Evolutionary conservation across 2,329 filamentous ascomycete species (phyloP), one percentile per base, ranked within the genome.

Genomic region (Graphilbum sp.): DNA sequence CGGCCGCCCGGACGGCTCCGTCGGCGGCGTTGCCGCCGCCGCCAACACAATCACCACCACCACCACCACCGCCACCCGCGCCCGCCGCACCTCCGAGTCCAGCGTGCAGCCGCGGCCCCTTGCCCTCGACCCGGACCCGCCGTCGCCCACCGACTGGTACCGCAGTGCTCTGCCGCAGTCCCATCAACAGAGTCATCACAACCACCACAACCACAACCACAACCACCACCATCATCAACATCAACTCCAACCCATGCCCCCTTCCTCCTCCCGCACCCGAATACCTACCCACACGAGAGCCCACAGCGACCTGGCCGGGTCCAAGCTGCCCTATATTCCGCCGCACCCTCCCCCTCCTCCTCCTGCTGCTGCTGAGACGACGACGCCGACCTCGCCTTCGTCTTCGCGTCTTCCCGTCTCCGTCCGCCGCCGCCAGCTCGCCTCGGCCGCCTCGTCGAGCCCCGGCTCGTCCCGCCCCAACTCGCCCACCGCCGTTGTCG

Each of bases 81-180:
- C 64, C 42, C 64, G 78, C 45, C 68, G 78, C 54, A 77, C 76
- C 18, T 83, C 80, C 32, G 82, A 87, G 50, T 77, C 80, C n/a
- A 75, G 67, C 51, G 57, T 80, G 45, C 64, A 68, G 44, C 67
- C 66, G 45, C 59, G 66, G 37, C 66, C 46, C 57, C 21, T 24
- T 11, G 21, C 21, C 21, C 62, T 29, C 34, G 66, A 71, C 44
- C 53, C 61, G 40, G 70, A 78, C 44, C 71, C 75, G 13, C 57
- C 69, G 13, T 83, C 78, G 4, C 75, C 78, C 11, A 75, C 72
- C 32, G 73, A 74, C 41, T 80, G 75, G 72, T 79, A 79, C 54
- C 64, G 63, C 38, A 52, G 52, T 36, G 54, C 51, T 1, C 17
- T 8, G 20, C 23, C 8, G 20, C 23, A 6, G 4, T 18, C 9